Conservation (phyloP, 2,329 filamentous ascomycete genomes). For the Alternaria arborescens region DNA sequence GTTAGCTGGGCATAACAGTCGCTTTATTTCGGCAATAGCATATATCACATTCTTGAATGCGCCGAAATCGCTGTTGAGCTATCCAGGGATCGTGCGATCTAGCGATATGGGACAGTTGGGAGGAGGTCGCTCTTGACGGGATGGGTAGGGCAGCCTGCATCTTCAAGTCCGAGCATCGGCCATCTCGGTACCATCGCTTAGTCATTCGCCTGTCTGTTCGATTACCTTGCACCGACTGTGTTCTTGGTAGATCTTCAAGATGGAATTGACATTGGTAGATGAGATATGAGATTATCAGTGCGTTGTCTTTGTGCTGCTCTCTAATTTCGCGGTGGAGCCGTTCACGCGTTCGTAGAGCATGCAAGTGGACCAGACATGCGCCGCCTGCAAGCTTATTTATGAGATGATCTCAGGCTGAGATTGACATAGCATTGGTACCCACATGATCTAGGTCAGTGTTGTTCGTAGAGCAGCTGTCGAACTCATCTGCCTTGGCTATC, state of each 20-base stretch:
- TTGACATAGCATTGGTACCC: neutral
- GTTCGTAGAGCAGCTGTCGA: neutral
- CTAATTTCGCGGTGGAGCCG: neutral
- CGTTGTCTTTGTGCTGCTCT: neutral
- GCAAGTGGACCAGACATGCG: neutral
- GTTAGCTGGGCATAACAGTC: conserved; percentile 8
- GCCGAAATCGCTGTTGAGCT: conserved; percentile 1
- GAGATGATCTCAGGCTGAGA: neutral
- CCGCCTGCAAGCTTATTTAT: neutral
- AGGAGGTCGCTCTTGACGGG: neutral
- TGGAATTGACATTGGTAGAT: neutral
- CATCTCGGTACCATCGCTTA: conserved; percentile 15
- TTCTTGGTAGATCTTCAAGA: fast-evolving
- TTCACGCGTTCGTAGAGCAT: neutral
- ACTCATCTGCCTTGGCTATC: neutral
- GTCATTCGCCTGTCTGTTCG: neutral
- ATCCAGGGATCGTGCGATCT: neutral
- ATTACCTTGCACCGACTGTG: neutral
- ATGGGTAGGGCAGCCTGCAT: neutral
- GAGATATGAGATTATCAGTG: neutral
- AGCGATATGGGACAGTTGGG: neutral
- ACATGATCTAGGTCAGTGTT: neutral
- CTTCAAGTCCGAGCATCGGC: conserved; percentile 16
- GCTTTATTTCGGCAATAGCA: neutral
- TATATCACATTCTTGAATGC: neutral